phyloP scores from a whole-genome alignment of 2,329 filamentous ascomycete species.

The Chrysoporthe puriensis region DNA sequence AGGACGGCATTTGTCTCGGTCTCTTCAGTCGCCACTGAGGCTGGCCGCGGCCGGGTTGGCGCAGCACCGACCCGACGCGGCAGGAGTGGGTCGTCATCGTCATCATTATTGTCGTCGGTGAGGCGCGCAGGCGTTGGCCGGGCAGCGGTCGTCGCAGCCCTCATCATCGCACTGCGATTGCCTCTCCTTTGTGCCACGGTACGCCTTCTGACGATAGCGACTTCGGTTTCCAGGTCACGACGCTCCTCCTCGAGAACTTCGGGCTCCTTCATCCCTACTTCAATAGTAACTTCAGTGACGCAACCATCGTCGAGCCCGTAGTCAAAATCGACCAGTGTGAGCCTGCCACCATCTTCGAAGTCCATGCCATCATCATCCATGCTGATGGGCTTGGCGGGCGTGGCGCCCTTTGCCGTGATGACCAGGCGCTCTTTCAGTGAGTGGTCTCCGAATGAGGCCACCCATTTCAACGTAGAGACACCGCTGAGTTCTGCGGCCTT shows the following conservation, averaged over 20 bases:
- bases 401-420: slow-evolving; percentile 73
- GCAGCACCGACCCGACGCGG: slow-evolving; percentile 52
- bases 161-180: slow-evolving; percentile 51
- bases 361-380: slow-evolving; percentile 71
- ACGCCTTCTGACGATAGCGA: slow-evolving; percentile 75
- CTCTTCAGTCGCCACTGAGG: slow-evolving; percentile 39
- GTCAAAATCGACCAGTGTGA: slow-evolving; percentile 75
- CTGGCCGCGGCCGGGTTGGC: slow-evolving; percentile 32
- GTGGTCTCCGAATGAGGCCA: slow-evolving; percentile 56
- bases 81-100: slow-evolving; percentile 56
- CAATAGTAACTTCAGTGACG: slow-evolving; percentile 65
- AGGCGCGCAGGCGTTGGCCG: slow-evolving; percentile 37
- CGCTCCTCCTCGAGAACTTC: slow-evolving; percentile 74
- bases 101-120: slow-evolving; percentile 28
- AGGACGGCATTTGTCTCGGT: slow-evolving; percentile 52
- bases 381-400: slow-evolving; percentile 57
- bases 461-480: slow-evolving; percentile 73
- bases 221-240: slow-evolving; percentile 75
- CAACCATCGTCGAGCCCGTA: slow-evolving; percentile 61
- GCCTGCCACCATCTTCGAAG: slow-evolving; percentile 77
- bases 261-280: slow-evolving; percentile 72
- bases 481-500: slow-evolving; percentile 68
- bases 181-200: slow-evolving; percentile 69
- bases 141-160: slow-evolving; percentile 50
- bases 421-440: slow-evolving; percentile 62